These are phyloP conservation scores for Ascochyta fabae DNA, from an alignment of 2,329 filamentous ascomycete species.

Conservation along the genomic window DNA sequence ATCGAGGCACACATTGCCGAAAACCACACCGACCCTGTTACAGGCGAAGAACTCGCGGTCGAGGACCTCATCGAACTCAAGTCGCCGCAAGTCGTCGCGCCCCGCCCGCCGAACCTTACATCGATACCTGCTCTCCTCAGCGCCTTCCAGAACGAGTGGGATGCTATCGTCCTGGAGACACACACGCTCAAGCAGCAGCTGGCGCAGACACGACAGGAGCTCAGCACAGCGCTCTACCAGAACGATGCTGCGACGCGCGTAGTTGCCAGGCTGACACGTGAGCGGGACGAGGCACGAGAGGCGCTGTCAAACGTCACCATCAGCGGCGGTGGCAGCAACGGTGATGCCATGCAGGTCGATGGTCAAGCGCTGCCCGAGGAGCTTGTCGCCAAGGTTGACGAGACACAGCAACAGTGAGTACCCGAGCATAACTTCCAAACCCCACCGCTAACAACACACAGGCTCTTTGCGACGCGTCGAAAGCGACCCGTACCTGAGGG, in stretches of 20 bases:
- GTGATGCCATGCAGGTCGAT: conserved; percentile 94
- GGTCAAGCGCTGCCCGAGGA: conserved; percentile 75
- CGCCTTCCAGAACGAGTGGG: conserved; percentile 98
- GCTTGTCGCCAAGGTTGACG: conserved; percentile 75
- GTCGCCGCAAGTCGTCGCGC: conserved; percentile 80
- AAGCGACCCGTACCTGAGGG: conserved; percentile 85
- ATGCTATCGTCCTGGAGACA: conserved; percentile 87
- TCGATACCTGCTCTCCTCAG: conserved; percentile 94
- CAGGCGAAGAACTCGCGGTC: conserved; percentile 79
- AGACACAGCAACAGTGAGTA: conserved; percentile 78
- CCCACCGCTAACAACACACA: conserved; percentile 51
- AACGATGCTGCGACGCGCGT: conserved; percentile 96
- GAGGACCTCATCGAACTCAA: conserved; percentile 91
- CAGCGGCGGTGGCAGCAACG: conserved; percentile 61
- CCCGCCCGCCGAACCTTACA: conserved; percentile 89
- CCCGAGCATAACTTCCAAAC: background rate
- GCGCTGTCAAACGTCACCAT: conserved; percentile 86
- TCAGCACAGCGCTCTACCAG: conserved; percentile 93
- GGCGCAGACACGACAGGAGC: conserved; percentile 87
- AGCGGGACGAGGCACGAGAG: conserved; percentile 90
- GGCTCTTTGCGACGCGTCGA: conserved; percentile 85
- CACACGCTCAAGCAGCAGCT: conserved; percentile 91
- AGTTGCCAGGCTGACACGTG: conserved; percentile 86
- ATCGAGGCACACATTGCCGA: conserved; percentile 95
- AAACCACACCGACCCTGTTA: conserved; percentile 90